phyloP scores from a whole-genome alignment of 2,329 filamentous ascomycete species.

The Ascocoryne sarcoides region DNA sequence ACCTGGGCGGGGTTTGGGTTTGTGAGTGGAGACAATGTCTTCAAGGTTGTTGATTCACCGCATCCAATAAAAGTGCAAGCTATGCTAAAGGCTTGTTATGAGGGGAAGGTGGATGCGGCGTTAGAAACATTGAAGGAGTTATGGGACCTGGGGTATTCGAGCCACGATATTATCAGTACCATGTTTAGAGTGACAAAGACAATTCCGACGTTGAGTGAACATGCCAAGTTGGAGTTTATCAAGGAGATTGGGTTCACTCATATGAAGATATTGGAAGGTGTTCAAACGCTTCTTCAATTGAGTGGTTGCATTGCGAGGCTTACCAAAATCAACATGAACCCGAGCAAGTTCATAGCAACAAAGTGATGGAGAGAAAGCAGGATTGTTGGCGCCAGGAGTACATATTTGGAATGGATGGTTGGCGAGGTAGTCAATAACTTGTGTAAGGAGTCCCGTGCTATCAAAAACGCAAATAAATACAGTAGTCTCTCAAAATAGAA shows the following conservation, averaged over 20 bases:
- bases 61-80: slow-evolving; percentile 98
- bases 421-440: slow-evolving; percentile 2
- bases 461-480: neutral
- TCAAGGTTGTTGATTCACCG: slow-evolving; percentile 92
- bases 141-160: slow-evolving; percentile 94
- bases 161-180: slow-evolving; percentile 96
- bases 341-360: slow-evolving; percentile 57
- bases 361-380: slow-evolving; percentile 18
- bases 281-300: slow-evolving; percentile 88
- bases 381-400: slow-evolving; percentile 19
- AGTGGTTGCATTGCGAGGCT: slow-evolving; percentile 86
- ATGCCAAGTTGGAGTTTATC: slow-evolving; percentile 94
- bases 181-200: slow-evolving; percentile 99
- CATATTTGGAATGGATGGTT: slow-evolving; percentile 6
- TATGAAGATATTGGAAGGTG: slow-evolving; percentile 97
- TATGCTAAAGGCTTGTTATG: slow-evolving; percentile 95
- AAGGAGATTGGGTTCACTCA: slow-evolving; percentile 98
- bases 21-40: slow-evolving; percentile 96
- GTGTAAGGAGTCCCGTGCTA: neutral
- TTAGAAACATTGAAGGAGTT: slow-evolving; percentile 81
- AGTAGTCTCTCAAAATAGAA: neutral
- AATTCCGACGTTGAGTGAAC: slow-evolving; percentile 82
- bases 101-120: slow-evolving; percentile 81
- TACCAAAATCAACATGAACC: slow-evolving; percentile 95
- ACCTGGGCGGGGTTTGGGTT: slow-evolving; percentile 91